Evolutionary conservation across 495 filamentous ascomycete species (phyloP), one percentile per base, ranked within the genome.

Genomic region (Penicillium dipodomyicola): DNA sequence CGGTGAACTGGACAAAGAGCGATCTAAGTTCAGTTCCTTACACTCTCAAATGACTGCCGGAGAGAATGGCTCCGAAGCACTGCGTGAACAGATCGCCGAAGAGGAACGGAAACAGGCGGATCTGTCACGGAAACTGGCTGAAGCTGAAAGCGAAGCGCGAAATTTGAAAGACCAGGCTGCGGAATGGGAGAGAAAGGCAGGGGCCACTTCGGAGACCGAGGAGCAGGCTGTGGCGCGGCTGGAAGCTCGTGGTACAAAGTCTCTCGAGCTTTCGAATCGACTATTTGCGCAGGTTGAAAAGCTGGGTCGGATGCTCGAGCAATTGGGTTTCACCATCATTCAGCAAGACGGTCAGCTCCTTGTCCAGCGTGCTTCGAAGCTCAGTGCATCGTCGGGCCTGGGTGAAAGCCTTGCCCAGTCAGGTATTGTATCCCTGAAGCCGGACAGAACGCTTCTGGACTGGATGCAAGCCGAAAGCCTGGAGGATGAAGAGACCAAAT

Each of bases 241-340:
- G 14, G 81, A 89, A 48, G 77, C 81, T 46, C 87, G 90, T 25
- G 87, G 84, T 29, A 67, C 70, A 32, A 86, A 83, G 42, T 85
- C 89, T 7, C 89, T 90, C 62, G 90, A 97, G 54, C 75, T 97
- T 10, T 93, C 92, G 22, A 87, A 88, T 58, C 81, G 87, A 27
- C 79, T 97, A 7, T 90, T 89, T 56, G 72, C 82, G 3, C 89
- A 94, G 49, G 88, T 92, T 53, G 86, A 91, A 60, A 85, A 87
- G 42, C 72, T 95, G 5, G 82, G 82, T 35, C 81, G 83, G 35
- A 83, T 99, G 43, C 82, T 99, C 1, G 92, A 96, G 65, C 82
- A 88, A 30, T 75, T 97, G 4, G 91, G 93, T 12, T 95, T 92
- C 65, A 84, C 87, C 0, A 75, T 96, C 29, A 83, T 86, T 14